These are phyloP conservation scores for Cryphonectria nitschkei DNA, from an alignment of 2,329 filamentous ascomycete species.

Conservation along the genomic window DNA sequence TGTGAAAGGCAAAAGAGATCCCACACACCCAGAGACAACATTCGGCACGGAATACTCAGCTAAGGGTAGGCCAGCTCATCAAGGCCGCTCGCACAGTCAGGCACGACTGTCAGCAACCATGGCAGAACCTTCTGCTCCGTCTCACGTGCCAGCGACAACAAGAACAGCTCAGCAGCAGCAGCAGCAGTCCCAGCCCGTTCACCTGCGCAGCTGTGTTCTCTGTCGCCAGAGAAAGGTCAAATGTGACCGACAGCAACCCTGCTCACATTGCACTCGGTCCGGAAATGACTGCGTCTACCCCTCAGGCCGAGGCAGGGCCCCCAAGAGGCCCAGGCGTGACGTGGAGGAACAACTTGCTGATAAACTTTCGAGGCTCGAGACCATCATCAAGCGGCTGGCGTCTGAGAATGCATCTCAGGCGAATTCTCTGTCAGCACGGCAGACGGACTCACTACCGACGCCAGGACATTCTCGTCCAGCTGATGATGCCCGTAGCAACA, in stretches of 20 bases:
- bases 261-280: slow-evolving; percentile 23
- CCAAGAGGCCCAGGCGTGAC: slow-evolving; percentile 26
- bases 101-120: slow-evolving; percentile 3
- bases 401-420: slow-evolving; percentile 6
- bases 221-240: slow-evolving; percentile 28
- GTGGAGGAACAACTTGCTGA: slow-evolving; percentile 23
- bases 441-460: not conserved
- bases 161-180: not conserved
- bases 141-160: not conserved
- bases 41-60: not conserved
- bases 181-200: not conserved
- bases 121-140: not conserved
- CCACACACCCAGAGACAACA: not conserved
- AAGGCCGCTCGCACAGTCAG: not conserved
- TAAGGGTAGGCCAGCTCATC: not conserved
- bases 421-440: not conserved
- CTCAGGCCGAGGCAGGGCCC: slow-evolving; percentile 28
- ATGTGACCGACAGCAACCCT: slow-evolving; percentile 25
- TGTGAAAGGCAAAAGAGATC: not conserved
- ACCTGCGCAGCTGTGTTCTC: slow-evolving; percentile 23
- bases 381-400: slow-evolving; percentile 23
- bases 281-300: slow-evolving; percentile 26
- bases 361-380: slow-evolving; percentile 25
- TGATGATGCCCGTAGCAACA: not conserved
- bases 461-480: not conserved